Conservation (phyloP, 129 eudicot species). For the Chrysanthemum seticuspe region DNA sequence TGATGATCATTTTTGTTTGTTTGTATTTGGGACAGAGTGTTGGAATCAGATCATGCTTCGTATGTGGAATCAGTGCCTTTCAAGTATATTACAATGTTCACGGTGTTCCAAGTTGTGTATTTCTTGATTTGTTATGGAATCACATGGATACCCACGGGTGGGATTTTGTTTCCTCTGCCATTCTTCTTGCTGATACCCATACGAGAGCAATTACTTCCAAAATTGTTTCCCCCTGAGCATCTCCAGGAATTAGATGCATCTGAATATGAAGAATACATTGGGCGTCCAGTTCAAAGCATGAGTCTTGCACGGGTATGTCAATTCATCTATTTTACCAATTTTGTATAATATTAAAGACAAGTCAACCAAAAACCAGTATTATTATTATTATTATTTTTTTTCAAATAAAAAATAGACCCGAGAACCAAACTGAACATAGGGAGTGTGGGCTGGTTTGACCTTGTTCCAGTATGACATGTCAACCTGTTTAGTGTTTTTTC, state of each 20-base stretch:
- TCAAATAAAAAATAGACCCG: no score
- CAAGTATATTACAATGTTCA: conserved; percentile 58
- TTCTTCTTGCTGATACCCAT: conserved; percentile 69
- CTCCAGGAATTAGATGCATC: conserved; percentile 80
- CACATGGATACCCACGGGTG: conserved; percentile 92
- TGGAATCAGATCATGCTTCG: conserved; percentile 58
- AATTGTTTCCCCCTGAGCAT: conserved; percentile 51
- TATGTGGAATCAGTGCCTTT: conserved; percentile 67
- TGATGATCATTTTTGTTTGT: conserved; percentile 9
- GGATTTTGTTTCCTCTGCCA: conserved; percentile 80
- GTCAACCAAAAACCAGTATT: no score
- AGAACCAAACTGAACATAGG: no score
- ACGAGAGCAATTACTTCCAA: conserved; percentile 70
- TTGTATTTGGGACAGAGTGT: conserved; percentile 41
- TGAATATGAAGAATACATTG: conserved; percentile 72
- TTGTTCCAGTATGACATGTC: no score
- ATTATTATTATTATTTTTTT: no score
- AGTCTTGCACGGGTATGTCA: conserved; percentile 54
- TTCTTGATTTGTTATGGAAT: conserved; percentile 77
- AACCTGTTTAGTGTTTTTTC: no score
- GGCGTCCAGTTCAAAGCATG: conserved; percentile 36
- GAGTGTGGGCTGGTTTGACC: no score
- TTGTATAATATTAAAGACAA: background rate
- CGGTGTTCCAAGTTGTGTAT: conserved; percentile 62
- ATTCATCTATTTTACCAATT: background rate